Base-by-base conservation (phyloP, 768 basidiomycete species). In the Sporobolomyces roseus region DNA sequence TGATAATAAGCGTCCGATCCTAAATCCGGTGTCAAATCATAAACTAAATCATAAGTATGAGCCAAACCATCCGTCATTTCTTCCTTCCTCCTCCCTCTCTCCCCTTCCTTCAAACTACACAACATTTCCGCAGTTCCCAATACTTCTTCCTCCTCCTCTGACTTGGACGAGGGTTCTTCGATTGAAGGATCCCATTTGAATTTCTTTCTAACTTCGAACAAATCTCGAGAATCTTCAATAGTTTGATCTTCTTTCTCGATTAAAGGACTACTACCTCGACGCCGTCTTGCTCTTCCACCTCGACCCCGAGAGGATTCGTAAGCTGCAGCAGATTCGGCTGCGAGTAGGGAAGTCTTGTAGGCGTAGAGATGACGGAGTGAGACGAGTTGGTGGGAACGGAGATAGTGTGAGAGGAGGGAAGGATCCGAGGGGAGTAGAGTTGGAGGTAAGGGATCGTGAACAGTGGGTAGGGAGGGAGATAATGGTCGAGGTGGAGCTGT, bases 1-100 rank as follows among this genome's bases (percentile, higher is more conserved):
- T 73, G 71, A 64, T 69, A 73, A 56, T 66, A 73, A 8, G 64
- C 62, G 52, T 73, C 71, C 33, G 64, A 43, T 23, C 56, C 53
- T 10, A 45, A 8, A 45, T 63, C 58, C 23, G 68, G 67, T 0
- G 54, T 29, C 36, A 68, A 55, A 45, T 68, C 71, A 33, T 53
- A 68, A 14, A 50, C 50, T 55, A 68, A 63, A 46, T 68, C 63
- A 66, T 72, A 72, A 30, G 50, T 32, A 38, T 72, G 71, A 3
- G 55, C 60, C 14, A 63, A 46, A 52, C 68, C 71, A 51, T 68
- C 54, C 27, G 53, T 14, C 14, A 29, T 27, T 51, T 36, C 4
- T 6, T 19, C 9, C 3, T 52, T 35, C 16, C 45, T 30, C n/a
- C 35, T 38, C n/a, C n/a, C n/a, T 13, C 30, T 41, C 43, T 43